These are phyloP conservation scores for Rozella allomycis DNA, from an alignment of 371 early-diverging fungal genomes.

Conservation along the genomic window DNA sequence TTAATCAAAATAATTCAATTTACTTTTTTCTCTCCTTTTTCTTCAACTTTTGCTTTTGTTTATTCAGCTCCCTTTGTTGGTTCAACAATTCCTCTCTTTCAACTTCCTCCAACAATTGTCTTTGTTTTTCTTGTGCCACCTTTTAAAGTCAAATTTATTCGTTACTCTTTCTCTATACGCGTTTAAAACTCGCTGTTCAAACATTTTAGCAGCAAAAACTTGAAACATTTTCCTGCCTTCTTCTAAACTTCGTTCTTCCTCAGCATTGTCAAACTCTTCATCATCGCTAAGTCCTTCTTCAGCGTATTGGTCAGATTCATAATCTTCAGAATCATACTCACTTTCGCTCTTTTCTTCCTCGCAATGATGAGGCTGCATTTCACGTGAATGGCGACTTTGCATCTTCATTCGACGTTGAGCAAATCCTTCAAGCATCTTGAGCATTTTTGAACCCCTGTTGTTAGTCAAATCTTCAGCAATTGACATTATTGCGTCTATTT, in stretches of 20 bases:
- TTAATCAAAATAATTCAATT: constrained; percentile 2
- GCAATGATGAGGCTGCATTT: no score
- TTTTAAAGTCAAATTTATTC: constrained; percentile 2
- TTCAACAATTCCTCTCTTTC: constrained; percentile 53
- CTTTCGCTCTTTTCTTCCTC: constrained; percentile 26
- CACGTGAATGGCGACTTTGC: no score
- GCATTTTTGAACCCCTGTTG: no score
- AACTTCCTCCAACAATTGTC: constrained; percentile 48
- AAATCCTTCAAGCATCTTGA: no score
- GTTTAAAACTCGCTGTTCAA: constrained; percentile 73
- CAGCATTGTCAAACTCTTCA: constrained; percentile 16
- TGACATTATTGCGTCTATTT: no score
- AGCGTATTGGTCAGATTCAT: constrained; percentile 19
- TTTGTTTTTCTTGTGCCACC: constrained; percentile 55
- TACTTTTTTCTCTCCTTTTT: constrained; percentile 8
- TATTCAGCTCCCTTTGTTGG: constrained; percentile 36
- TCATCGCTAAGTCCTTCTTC: constrained; percentile 20
- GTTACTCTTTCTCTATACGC: constrained; percentile 69
- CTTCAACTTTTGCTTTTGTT: constrained; percentile 26
- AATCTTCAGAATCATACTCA: constrained; percentile 23
- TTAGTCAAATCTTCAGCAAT: no score
- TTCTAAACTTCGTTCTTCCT: constrained; percentile 62
- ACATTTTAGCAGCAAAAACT: constrained; percentile 79
- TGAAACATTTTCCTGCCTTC: constrained; percentile 80
- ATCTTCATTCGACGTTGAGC: no score